Conservation (phyloP, 345 rosid genomes). For the Sonneratia alba region DNA sequence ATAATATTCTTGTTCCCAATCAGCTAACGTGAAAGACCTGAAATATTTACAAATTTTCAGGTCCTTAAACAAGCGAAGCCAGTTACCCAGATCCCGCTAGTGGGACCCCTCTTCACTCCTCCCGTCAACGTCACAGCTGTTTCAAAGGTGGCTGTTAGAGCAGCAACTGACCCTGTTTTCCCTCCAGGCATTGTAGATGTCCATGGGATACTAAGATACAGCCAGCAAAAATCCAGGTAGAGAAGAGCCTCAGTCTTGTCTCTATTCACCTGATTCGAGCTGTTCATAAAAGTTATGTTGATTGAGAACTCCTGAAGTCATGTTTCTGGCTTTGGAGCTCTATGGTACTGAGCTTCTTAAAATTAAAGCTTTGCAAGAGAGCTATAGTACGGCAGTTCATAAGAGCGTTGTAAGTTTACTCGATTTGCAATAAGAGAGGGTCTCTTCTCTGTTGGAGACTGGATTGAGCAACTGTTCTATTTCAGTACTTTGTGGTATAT, state of each 20-base stretch:
- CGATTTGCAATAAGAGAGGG: conserved; percentile 1
- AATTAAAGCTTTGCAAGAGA: neutral
- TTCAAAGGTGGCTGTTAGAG: conserved; percentile 47
- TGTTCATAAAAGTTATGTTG: neutral
- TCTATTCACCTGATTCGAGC: conserved; percentile 6
- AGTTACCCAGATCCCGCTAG: conserved; percentile 40
- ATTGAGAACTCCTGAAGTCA: neutral
- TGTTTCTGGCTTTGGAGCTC: neutral
- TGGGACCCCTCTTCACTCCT: conserved; percentile 48
- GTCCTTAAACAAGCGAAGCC: conserved; percentile 45
- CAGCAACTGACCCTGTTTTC: conserved; percentile 48
- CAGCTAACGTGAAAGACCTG: neutral
- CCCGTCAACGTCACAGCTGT: conserved; percentile 39
- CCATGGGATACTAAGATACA: conserved; percentile 34
- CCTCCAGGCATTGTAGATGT: conserved; percentile 48
- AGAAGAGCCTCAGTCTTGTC: neutral
- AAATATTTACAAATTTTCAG: conserved; percentile 12
- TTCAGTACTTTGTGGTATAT: neutral
- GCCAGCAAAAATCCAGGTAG: conserved; percentile 26
- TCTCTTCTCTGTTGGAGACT: neutral
- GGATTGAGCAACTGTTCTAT: neutral
- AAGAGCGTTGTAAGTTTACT: neutral
- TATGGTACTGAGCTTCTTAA: neutral
- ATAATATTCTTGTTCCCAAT: neutral
- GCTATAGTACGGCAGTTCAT: neutral